phyloP scores from a whole-genome alignment of 768 basidiomycete species.

The Trametes maxima region DNA sequence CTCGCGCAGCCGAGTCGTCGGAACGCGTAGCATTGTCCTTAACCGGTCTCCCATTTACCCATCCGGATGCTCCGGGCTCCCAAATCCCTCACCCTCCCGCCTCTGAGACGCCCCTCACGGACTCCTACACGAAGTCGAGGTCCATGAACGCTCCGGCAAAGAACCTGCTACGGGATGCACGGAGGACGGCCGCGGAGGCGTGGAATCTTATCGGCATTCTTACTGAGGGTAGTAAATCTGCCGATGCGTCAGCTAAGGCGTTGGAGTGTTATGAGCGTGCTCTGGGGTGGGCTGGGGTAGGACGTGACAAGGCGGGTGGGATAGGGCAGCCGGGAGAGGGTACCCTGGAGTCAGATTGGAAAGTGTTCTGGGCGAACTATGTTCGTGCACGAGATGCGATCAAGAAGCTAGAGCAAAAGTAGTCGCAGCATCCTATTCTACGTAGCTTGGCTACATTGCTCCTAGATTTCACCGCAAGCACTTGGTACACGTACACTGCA shows the following conservation, averaged over 20 bases:
- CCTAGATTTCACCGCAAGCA: neutral
- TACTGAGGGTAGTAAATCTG: conserved; percentile 44
- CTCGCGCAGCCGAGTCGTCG: conserved; percentile 65
- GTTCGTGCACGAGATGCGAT: conserved; percentile 44
- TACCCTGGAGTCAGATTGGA: conserved; percentile 63
- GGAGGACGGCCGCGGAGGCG: conserved; percentile 70
- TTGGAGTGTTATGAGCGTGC: conserved; percentile 71
- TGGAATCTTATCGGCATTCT: conserved; percentile 76
- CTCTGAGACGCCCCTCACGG: conserved; percentile 43
- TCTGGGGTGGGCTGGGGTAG: conserved; percentile 63
- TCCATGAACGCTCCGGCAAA: conserved; percentile 57
- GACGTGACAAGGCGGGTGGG: conserved; percentile 39
- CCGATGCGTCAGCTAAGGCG: conserved; percentile 42
- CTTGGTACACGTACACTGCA: no score
- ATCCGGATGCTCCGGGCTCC: conserved; percentile 39
- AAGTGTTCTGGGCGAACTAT: conserved; percentile 61
- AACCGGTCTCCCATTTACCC: conserved; percentile 42
- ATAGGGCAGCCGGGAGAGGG: conserved; percentile 50
- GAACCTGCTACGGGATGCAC: conserved; percentile 65
- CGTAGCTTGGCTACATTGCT: no score
- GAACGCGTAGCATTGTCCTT: conserved; percentile 63
- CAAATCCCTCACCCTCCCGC: conserved; percentile 40
- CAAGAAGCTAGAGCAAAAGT: conserved; percentile 14
- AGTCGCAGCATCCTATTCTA: no score
- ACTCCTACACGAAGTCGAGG: conserved; percentile 48